Percentiles rank a stretch among this genome's conserved stretches.
phyloP scores from a whole-genome alignment of 2,329 filamentous ascomycete species.

The Trichothecium roseum region DNA sequence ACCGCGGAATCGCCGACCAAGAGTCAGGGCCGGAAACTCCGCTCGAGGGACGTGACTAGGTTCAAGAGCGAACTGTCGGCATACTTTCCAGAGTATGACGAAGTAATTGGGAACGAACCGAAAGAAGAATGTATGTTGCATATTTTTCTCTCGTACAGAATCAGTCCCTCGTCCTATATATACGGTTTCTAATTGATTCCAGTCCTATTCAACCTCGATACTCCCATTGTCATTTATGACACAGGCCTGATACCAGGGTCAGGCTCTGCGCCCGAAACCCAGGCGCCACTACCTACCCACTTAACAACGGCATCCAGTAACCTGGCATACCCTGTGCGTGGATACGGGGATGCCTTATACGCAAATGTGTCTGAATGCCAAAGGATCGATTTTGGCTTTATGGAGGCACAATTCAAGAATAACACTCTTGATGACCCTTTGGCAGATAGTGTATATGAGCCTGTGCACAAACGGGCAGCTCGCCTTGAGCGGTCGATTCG shows the following conservation, averaged over 20 bases:
- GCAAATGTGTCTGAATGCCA: slow-evolving; percentile 46
- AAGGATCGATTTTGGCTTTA: slow-evolving; percentile 43
- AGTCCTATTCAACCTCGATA: slow-evolving; percentile 67
- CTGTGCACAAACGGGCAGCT: slow-evolving; percentile 47
- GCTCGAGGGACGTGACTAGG: slow-evolving; percentile 75
- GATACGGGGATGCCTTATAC: slow-evolving; percentile 46
- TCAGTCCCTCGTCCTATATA: slow-evolving; percentile 3
- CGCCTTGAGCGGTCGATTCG: slow-evolving; percentile 51
- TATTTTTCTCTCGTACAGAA: background rate
- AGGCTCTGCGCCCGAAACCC: slow-evolving; percentile 8
- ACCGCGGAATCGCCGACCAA: slow-evolving; percentile 46
- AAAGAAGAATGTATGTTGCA: slow-evolving; percentile 60
- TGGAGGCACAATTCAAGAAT: slow-evolving; percentile 34
- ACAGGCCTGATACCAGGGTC: slow-evolving; percentile 19
- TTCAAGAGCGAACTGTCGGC: slow-evolving; percentile 85
- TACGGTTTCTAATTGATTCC: slow-evolving; percentile 7
- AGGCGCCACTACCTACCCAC: slow-evolving; percentile 14
- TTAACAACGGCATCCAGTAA: slow-evolving; percentile 6
- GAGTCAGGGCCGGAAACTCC: slow-evolving; percentile 64
- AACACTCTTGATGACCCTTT: slow-evolving; percentile 41
- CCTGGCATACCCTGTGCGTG: slow-evolving; percentile 29
- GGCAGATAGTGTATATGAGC: slow-evolving; percentile 42
- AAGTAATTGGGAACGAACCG: slow-evolving; percentile 77
- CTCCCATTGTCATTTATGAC: slow-evolving; percentile 62
- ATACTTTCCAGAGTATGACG: slow-evolving; percentile 92